These are phyloP conservation scores for Pelargonium australe DNA, from an alignment of 441 rosid species.

Conservation along the genomic window DNA sequence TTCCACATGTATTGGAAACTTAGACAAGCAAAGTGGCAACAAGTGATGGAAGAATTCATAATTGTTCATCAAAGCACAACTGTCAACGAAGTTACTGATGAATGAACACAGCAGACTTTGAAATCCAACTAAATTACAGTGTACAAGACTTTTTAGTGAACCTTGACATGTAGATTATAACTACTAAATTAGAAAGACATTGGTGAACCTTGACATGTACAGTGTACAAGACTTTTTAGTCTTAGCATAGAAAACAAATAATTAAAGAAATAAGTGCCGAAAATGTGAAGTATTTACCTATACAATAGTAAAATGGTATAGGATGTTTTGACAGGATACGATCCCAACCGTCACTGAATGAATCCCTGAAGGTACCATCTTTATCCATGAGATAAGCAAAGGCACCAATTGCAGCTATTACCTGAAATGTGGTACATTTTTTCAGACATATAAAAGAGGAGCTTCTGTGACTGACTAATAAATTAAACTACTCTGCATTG, in stretches of 20 bases:
- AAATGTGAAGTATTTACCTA: slow-evolving; percentile 39
- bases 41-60: background rate
- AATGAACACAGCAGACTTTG: background rate
- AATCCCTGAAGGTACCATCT: slow-evolving; percentile 84
- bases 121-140: background rate
- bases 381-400: slow-evolving; percentile 87
- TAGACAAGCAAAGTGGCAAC: background rate
- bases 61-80: background rate
- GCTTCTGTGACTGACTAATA: background rate
- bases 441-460: background rate
- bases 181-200: background rate
- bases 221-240: background rate
- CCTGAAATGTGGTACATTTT: slow-evolving; percentile 31
- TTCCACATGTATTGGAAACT: background rate
- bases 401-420: slow-evolving; percentile 66
- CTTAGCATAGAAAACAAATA: slow-evolving; percentile 1
- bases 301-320: slow-evolving; percentile 88
- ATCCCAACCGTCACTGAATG: slow-evolving; percentile 95
- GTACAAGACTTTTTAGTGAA: too few species aligned
- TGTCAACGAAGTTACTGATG: background rate
- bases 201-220: background rate
- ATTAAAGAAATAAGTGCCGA: background rate
- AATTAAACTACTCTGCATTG: background rate
- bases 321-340: slow-evolving; percentile 90
- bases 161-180: background rate